These are phyloP conservation scores for Alternaria atra DNA, from an alignment of 2,329 filamentous ascomycete species.

Conservation along the genomic window DNA sequence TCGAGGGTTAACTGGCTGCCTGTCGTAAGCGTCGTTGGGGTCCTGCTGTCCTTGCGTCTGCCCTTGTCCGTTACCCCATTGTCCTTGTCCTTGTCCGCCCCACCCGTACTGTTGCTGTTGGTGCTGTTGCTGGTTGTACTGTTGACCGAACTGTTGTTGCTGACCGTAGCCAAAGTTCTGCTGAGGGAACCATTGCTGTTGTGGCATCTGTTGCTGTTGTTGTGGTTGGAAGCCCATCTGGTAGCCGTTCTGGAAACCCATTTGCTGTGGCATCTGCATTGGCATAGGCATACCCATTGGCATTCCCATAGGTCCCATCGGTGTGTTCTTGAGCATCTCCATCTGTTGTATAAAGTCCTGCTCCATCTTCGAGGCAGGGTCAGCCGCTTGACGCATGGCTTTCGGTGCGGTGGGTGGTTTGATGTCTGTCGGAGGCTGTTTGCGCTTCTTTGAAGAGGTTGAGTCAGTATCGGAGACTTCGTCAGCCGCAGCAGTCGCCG, in stretches of 20 bases:
- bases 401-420: slow-evolving; percentile 57
- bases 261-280: slow-evolving; percentile 22
- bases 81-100: slow-evolving; percentile 12
- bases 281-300: slow-evolving; percentile 18
- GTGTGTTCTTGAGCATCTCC: slow-evolving; percentile 54
- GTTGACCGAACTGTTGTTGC: slow-evolving; percentile 12
- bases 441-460: slow-evolving; percentile 74
- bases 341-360: slow-evolving; percentile 57
- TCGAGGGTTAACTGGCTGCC: slow-evolving; percentile 93
- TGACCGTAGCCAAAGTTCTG: slow-evolving; percentile 55
- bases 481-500: slow-evolving; percentile 46
- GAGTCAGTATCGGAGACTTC: slow-evolving; percentile 47
- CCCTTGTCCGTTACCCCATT: slow-evolving; percentile 12
- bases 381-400: slow-evolving; percentile 63
- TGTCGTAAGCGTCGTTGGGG: slow-evolving; percentile 78
- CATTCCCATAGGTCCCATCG: slow-evolving; percentile 47
- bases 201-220: slow-evolving; percentile 13
- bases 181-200: slow-evolving; percentile 57
- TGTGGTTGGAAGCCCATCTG: slow-evolving; percentile 23
- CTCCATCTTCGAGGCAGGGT: slow-evolving; percentile 54
- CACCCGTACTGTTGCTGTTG: slow-evolving; percentile 21
- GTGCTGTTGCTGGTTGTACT: slow-evolving; percentile 20
- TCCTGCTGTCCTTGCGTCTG: slow-evolving; percentile 10
- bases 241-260: slow-evolving; percentile 6
- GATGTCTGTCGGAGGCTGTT: slow-evolving; percentile 74